Evolutionary conservation across 2,329 filamentous ascomycete species (phyloP).

Genomic region (Nakataea oryzae): DNA sequence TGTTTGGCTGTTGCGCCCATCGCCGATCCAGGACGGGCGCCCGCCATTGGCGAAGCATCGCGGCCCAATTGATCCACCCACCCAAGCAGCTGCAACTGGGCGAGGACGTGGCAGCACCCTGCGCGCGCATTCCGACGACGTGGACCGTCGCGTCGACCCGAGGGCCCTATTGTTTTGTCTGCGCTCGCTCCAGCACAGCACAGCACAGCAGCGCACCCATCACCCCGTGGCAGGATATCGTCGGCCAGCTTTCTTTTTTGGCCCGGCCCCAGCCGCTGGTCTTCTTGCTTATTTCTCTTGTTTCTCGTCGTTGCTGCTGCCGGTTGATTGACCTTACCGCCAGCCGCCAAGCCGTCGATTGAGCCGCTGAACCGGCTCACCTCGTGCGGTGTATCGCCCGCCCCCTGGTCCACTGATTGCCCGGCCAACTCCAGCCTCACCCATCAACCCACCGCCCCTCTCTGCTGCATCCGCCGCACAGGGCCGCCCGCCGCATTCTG

Average conservation of each 20-base stretch:
- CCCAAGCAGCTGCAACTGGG: not conserved
- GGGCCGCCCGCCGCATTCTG: not conserved
- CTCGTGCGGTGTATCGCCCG: not conserved
- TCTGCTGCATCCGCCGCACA: not conserved
- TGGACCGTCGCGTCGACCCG: not conserved
- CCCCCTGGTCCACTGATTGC: not conserved
- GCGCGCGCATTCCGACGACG: not conserved
- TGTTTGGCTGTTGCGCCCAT: not conserved
- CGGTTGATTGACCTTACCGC: not conserved
- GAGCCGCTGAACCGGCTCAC: not conserved
- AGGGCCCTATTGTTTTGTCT: no score
- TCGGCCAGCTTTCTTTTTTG: no score
- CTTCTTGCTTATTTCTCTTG: not conserved
- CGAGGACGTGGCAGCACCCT: not conserved
- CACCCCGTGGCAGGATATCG: no score
- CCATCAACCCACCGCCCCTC: not conserved
- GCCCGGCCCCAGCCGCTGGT: no score
- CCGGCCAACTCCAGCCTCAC: not conserved
- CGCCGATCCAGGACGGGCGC: not conserved
- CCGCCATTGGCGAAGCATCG: not conserved
- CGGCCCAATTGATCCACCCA: conserved; percentile 3
- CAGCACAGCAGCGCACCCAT: no score
- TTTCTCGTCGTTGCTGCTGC: not conserved
- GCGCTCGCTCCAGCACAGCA: no score
- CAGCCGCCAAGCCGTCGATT: not conserved